Percentiles rank a stretch among this genome's conserved stretches.
These are phyloP conservation scores for Lithocarpus polystachyus DNA, from an alignment of 306 rosid genomes.

Conservation along the genomic window DNA sequence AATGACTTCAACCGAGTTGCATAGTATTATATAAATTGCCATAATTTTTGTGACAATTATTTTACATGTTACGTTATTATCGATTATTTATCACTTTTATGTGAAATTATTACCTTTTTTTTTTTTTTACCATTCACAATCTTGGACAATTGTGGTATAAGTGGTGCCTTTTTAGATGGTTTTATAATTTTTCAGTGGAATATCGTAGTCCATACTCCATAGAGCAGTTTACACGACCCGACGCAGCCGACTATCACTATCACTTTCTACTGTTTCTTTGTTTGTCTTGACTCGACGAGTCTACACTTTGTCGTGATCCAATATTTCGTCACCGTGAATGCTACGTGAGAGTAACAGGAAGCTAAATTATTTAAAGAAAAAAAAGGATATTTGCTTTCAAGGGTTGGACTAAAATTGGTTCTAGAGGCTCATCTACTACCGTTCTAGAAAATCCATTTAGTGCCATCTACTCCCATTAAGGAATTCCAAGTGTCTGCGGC, in stretches of 20 bases:
- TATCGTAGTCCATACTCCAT: too few relatives aligned
- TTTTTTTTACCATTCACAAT: too few relatives aligned
- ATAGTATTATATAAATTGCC: accelerated
- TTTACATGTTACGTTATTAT: too few relatives aligned
- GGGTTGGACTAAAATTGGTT: neutral
- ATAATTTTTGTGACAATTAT: too few relatives aligned
- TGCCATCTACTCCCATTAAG: too few relatives aligned
- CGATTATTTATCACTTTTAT: accelerated
- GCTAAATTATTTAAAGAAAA: too few relatives aligned
- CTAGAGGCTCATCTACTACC: neutral
- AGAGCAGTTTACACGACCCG: neutral
- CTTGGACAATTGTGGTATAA: too few relatives aligned
- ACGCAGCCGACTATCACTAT: neutral
- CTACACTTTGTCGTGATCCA: neutral
- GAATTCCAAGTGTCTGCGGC: too few relatives aligned
- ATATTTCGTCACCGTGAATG: neutral
- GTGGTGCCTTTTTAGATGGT: too few relatives aligned
- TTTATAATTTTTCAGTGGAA: too few relatives aligned
- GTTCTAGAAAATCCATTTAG: neutral
- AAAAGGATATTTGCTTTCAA: neutral
- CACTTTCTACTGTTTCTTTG: neutral
- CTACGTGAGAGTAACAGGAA: too few relatives aligned
- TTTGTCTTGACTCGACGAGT: neutral
- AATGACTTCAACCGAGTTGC: neutral
- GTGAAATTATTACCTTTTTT: too few relatives aligned